phyloP scores from a whole-genome alignment of 73 alveolate genomes.

The Symbiodinium pilosum region DNA sequence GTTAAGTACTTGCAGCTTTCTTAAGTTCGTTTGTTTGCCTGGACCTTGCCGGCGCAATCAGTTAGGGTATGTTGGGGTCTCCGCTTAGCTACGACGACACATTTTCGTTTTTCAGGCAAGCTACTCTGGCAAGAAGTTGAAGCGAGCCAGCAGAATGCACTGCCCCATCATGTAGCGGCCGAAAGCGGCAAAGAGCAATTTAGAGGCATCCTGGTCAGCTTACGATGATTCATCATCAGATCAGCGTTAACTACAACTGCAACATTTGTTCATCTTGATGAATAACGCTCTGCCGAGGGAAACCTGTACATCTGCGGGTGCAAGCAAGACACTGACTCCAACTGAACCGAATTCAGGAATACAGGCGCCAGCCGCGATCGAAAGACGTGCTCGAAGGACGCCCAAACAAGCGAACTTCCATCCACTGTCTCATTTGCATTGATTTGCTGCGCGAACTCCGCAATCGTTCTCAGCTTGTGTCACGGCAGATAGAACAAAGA shows the following conservation, averaged over 20 bases:
- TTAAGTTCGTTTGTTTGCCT: too few species aligned
- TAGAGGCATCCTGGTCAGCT: background rate
- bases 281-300: too few species aligned
- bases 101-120: slow-evolving; percentile 29
- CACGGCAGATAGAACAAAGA: background rate
- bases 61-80: too few species aligned
- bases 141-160: slow-evolving; percentile 58
- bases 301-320: background rate
- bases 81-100: too few species aligned
- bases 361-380: slow-evolving; percentile 16
- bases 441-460: slow-evolving; percentile 1
- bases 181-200: background rate
- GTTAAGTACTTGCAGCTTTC: too few species aligned
- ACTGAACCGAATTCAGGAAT: background rate
- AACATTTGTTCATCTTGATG: too few species aligned
- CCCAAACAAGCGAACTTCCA: slow-evolving; percentile 31
- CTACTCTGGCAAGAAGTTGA: slow-evolving; percentile 58
- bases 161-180: slow-evolving; percentile 94
- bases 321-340: background rate
- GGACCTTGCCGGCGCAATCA: too few species aligned
- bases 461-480: background rate
- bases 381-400: slow-evolving; percentile 52
- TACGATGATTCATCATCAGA: too few species aligned
- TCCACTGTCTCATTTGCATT: background rate
- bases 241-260: too few species aligned